Percentiles rank a stretch among this genome's conserved stretches.
These are phyloP conservation scores for Ogataea siamensis DNA, from an alignment of 805 yeast genomes.

Conservation along the genomic window DNA sequence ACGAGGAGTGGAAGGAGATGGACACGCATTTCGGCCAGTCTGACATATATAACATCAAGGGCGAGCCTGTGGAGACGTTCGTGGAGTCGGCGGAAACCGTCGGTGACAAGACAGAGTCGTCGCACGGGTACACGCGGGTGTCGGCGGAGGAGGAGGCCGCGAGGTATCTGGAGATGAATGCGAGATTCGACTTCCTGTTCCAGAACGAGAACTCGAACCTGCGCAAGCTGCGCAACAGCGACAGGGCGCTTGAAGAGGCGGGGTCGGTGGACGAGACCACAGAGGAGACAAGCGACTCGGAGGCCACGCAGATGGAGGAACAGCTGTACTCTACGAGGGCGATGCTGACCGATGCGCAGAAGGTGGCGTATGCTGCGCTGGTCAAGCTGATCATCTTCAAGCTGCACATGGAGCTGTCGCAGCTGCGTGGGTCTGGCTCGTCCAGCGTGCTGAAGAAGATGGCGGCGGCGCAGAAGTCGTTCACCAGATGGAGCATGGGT, in stretches of 20 bases:
- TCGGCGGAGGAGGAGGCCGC: constrained; percentile 85
- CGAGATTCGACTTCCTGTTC: constrained; percentile 53
- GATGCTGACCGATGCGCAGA: constrained; percentile 78
- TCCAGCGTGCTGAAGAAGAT: constrained; percentile 56
- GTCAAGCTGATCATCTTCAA: constrained; percentile 72
- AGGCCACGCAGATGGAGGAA: constrained; percentile 41
- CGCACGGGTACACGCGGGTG: constrained; percentile 82
- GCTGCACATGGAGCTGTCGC: constrained; percentile 78
- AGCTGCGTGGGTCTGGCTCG: constrained; percentile 50
- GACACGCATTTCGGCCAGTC: constrained; percentile 67
- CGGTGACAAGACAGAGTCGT: constrained; percentile 35
- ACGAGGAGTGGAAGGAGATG: constrained; percentile 82
- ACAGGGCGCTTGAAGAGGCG: constrained; percentile 19
- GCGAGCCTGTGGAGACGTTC: constrained; percentile 51
- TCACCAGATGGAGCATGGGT: constrained; percentile 80
- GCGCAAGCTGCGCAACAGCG: constrained; percentile 27
- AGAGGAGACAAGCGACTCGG: constrained; percentile 8
- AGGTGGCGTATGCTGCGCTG: constrained; percentile 88
- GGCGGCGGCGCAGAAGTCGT: constrained; percentile 68
- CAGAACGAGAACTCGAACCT: constrained; percentile 34
- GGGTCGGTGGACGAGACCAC: constrained; percentile 26
- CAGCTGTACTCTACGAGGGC: constrained; percentile 79
- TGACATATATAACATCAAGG: constrained; percentile 79
- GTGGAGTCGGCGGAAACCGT: constrained; percentile 30
- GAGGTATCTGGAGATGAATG: constrained; percentile 52